Evolutionary conservation across 495 filamentous ascomycete genomes (phyloP).

Genomic region (Xylaria castorea): DNA sequence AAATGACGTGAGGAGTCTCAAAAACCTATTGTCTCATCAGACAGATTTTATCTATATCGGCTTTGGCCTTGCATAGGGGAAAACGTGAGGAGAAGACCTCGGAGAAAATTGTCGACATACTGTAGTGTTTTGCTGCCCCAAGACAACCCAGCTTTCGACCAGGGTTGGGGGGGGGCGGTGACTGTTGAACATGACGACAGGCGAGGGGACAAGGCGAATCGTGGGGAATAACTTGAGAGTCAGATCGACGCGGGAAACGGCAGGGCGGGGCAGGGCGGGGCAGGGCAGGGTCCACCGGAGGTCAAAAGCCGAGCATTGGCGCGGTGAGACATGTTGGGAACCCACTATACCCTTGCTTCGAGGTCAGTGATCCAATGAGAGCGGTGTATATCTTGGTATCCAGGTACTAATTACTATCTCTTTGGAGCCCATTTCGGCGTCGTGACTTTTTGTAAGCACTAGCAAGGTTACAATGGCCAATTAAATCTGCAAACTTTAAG

Average conservation of each 20-base stretch:
- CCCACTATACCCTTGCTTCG: background rate
- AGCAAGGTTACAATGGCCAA: too few relatives aligned
- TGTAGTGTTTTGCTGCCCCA: background rate
- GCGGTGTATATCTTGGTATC: background rate
- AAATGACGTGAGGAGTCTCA: background rate
- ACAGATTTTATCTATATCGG: background rate
- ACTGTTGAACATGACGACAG: conserved; percentile 8
- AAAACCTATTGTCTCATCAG: background rate
- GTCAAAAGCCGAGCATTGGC: background rate
- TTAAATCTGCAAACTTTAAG: too few relatives aligned
- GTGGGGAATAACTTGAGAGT: background rate
- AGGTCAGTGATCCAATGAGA: conserved; percentile 7
- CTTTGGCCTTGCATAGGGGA: background rate
- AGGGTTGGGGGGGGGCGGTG: background rate
- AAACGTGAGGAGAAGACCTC: background rate
- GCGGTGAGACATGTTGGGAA: background rate
- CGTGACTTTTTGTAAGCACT: too few relatives aligned
- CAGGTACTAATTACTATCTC: too few relatives aligned
- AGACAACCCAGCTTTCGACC: background rate
- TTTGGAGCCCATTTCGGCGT: too few relatives aligned
- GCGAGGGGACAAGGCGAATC: background rate
- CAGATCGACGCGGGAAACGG: background rate
- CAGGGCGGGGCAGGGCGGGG: too few relatives aligned
- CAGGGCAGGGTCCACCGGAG: background rate
- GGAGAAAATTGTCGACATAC: background rate